A percentile compares a stretch with the other conserved stretches of the same genome.
Conservation (phyloP, 2,329 filamentous ascomycete genomes). For the Clonostachys byssicola region DNA sequence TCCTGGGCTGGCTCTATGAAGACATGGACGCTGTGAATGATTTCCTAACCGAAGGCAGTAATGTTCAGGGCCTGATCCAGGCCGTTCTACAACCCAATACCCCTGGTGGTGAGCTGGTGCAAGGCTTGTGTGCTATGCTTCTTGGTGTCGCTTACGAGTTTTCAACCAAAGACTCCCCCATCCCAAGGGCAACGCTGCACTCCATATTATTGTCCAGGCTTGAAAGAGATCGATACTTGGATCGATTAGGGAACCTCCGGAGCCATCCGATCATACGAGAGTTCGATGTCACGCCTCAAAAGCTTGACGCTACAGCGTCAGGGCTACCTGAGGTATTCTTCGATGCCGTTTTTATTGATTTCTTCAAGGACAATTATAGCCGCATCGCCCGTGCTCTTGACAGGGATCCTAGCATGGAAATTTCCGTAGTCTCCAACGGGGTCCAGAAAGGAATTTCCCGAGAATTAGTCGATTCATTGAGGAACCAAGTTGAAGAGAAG, state of each 20-base stretch:
- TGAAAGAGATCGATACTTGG: conserved; percentile 82
- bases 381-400: conserved; percentile 82
- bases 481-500: conserved; percentile 72
- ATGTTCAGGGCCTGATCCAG: conserved; percentile 81
- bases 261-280: conserved; percentile 78
- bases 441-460: conserved; percentile 89
- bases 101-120: conserved; percentile 62
- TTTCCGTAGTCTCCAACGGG: conserved; percentile 74
- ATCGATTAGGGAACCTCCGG: conserved; percentile 73
- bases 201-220: conserved; percentile 72
- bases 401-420: conserved; percentile 82
- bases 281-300: conserved; percentile 81
- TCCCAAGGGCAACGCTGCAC: conserved; percentile 77
- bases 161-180: conserved; percentile 92
- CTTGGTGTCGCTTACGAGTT: conserved; percentile 93
- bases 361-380: conserved; percentile 94
- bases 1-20: conserved; percentile 88
- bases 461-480: conserved; percentile 83
- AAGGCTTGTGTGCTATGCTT: conserved; percentile 79
- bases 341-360: conserved; percentile 82
- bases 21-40: conserved; percentile 89
- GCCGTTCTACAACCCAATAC: conserved; percentile 57
- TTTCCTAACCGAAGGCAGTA: conserved; percentile 87
- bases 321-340: conserved; percentile 78
- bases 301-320: conserved; percentile 39